Conservation (phyloP, 768 basidiomycete species). For the Mycena amicta region DNA sequence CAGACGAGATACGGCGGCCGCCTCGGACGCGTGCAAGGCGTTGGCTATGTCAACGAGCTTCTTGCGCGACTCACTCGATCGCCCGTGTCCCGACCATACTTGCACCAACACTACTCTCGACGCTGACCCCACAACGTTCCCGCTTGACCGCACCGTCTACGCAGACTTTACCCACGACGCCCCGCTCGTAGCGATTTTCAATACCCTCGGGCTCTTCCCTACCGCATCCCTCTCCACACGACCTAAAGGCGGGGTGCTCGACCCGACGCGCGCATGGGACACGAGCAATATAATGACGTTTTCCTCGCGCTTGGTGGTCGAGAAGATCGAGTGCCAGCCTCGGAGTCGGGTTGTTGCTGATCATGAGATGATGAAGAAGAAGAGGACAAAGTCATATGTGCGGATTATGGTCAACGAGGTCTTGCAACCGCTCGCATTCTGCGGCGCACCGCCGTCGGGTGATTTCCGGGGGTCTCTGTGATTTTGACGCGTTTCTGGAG, state of each 20-base stretch:
- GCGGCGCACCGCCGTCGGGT: slow-evolving; percentile 41
- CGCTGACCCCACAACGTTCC: slow-evolving; percentile 65
- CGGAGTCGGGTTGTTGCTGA: slow-evolving; percentile 5
- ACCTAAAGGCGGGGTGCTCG: slow-evolving; percentile 16
- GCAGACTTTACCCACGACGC: slow-evolving; percentile 65
- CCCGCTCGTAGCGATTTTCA: background rate
- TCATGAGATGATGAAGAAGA: slow-evolving; percentile 24
- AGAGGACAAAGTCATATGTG: background rate
- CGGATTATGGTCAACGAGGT: slow-evolving; percentile 52
- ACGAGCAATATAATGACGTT: slow-evolving; percentile 72
- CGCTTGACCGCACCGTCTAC: slow-evolving; percentile 64
- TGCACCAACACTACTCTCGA: slow-evolving; percentile 79
- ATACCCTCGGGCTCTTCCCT: background rate
- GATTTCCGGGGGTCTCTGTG: slow-evolving; percentile 59
- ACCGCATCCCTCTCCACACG: background rate
- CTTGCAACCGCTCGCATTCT: slow-evolving; percentile 63
- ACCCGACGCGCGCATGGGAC: slow-evolving; percentile 51
- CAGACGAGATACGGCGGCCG: slow-evolving; percentile 55
- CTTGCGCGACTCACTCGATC: slow-evolving; percentile 73
- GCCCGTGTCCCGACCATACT: slow-evolving; percentile 67
- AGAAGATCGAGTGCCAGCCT: slow-evolving; percentile 57
- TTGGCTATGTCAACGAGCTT: slow-evolving; percentile 88
- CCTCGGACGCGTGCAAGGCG: slow-evolving; percentile 77
- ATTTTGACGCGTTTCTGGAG: slow-evolving; percentile 63
- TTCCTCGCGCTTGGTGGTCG: slow-evolving; percentile 70